Conservation (phyloP, 495 filamentous ascomycete species). For the Xylaria bambusicola region DNA sequence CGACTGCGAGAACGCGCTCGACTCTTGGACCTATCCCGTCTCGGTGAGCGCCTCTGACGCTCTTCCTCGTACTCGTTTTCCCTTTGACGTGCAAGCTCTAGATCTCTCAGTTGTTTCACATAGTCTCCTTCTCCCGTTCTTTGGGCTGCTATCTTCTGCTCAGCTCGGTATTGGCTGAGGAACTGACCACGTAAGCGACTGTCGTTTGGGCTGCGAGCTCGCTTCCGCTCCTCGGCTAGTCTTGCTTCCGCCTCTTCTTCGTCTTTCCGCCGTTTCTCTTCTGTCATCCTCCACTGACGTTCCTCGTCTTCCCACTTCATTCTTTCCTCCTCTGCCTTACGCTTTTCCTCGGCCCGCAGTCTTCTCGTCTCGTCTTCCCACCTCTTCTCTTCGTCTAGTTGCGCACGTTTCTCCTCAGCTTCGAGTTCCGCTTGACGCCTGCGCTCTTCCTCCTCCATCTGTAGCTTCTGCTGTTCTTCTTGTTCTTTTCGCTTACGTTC, state of each 20-base stretch:
- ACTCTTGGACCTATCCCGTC: constrained; percentile 23
- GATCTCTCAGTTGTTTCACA: constrained; percentile 77
- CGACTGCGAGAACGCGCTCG: constrained; percentile 41
- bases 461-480: constrained; percentile 60
- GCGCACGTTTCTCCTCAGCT: constrained; percentile 69
- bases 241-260: constrained; percentile 71
- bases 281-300: constrained; percentile 77
- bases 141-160: constrained; percentile 43
- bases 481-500: constrained; percentile 55
- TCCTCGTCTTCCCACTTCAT: constrained; percentile 83
- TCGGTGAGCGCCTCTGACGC: constrained; percentile 60
- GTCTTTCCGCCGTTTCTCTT: constrained; percentile 70
- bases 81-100: constrained; percentile 81
- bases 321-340: constrained; percentile 73
- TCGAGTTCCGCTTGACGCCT: constrained; percentile 62
- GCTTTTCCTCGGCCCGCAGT: constrained; percentile 67
- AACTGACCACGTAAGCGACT: constrained; percentile 77
- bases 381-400: constrained; percentile 68
- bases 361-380: constrained; percentile 80
- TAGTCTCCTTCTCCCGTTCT: constrained; percentile 37
- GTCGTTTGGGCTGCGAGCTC: constrained; percentile 60
- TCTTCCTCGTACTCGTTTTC: constrained; percentile 83
- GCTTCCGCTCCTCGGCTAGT: constrained; percentile 66
- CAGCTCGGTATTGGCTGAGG: constrained; percentile 80
- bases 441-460: constrained; percentile 68